Base-by-base conservation (phyloP, 2,329 filamentous ascomycete genomes). In the Fusarium nisikadoi region DNA sequence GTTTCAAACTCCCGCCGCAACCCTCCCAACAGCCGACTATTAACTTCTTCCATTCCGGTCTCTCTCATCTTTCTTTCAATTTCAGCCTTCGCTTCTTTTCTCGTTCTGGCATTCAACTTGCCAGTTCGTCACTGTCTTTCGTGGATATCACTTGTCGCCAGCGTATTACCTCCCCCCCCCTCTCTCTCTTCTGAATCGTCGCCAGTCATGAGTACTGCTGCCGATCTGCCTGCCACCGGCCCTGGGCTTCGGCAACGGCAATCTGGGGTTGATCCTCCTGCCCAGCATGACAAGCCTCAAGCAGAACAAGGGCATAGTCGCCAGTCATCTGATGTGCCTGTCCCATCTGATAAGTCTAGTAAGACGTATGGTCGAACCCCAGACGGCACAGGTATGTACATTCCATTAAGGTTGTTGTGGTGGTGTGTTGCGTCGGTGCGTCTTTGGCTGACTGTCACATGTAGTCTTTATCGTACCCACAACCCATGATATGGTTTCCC, bases 401-500 rank as follows among this genome's bases (percentile, higher is more conserved):
- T 47, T 27, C 49, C 31, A 31, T 54, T 52, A 43, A 60, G 25
- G 52, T 31, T 68, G 38, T 45, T 41, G 29, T 43, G 41, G 38
- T 62, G 67, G 56, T 57, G 69, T 56, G 65, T 67, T 60, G 49
- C 49, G 41, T 39, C 53, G 41, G 42, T 59, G 42, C 31, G 59
- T 45, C 42, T 63, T 75, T 64, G 57, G 66, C 75, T 77, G 70
- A 78, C 67, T 68, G 50, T 76, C 67, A 75, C 64, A 68, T 76
- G 75, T 73, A 98, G 96, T 97, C 77, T 99, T 99, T 80, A 92
- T 94, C 65, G 96, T 99, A 60, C 96, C 96, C 52, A 92, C 94
- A 70, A 99, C 96, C 62, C 94, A 98, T 86, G 96, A 99, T 84
- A 98, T 99, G 96, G 95, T 99, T 76, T 97, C 95, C 56, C 96